phyloP scores from a whole-genome alignment of 257 asterid genomes.

The Solanum etuberosum region DNA sequence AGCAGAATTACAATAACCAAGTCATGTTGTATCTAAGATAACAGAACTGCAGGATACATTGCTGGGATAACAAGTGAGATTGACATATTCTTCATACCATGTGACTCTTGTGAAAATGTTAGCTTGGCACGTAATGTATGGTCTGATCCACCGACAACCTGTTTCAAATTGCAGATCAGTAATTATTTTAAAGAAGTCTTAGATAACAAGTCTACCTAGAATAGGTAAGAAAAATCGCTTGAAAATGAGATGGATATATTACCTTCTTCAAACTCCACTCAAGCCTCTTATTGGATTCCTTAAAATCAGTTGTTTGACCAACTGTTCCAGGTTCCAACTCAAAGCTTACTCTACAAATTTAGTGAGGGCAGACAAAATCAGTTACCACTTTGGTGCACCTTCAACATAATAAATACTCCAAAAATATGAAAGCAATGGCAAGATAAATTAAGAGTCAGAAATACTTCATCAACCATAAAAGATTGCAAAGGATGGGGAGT shows the following conservation, averaged over 20 bases:
- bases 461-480: not conserved
- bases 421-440: not conserved
- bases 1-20: not conserved
- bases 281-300: slow-evolving; percentile 72
- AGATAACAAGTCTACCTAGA: not conserved
- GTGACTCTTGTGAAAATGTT: slow-evolving; percentile 85
- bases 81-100: slow-evolving; percentile 36
- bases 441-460: not conserved
- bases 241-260: not conserved
- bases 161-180: slow-evolving; percentile 22
- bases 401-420: not conserved
- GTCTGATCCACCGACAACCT: slow-evolving; percentile 94
- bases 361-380: not conserved
- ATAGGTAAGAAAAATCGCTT: not conserved
- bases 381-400: not conserved
- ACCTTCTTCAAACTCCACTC: slow-evolving; percentile 97
- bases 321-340: slow-evolving; percentile 86
- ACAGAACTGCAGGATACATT: not conserved
- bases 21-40: not conserved
- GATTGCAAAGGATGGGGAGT: not conserved
- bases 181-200: not conserved
- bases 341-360: slow-evolving; percentile 62
- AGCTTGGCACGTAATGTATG: slow-evolving; percentile 92
- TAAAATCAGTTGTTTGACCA: slow-evolving; percentile 92
- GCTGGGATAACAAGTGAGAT: not conserved